Evolutionary conservation across 805 yeast species (phyloP).

Genomic region (Kodamaea sagamina): DNA sequence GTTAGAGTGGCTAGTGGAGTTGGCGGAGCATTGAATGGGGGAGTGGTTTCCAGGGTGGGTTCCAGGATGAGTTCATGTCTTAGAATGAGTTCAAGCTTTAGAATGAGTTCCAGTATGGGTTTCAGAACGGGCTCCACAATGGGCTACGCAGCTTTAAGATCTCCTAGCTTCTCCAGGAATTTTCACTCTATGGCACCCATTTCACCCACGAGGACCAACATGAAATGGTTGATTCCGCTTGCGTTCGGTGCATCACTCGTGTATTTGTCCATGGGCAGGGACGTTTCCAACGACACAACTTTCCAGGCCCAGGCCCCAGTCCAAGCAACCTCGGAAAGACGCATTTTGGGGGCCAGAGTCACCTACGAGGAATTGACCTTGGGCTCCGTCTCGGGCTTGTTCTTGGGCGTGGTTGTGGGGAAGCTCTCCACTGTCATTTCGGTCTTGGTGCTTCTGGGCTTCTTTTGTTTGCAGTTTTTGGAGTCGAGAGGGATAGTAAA

Average conservation of each 20-base stretch:
- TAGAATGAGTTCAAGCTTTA: too few relatives aligned
- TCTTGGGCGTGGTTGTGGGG: constrained; percentile 61
- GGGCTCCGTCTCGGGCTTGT: constrained; percentile 63
- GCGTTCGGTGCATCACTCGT: constrained; percentile 8
- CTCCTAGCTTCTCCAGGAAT: too few relatives aligned
- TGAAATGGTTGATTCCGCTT: background rate
- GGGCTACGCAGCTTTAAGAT: too few relatives aligned
- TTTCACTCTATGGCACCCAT: too few relatives aligned
- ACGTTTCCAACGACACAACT: constrained; percentile 16
- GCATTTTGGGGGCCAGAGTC: constrained; percentile 44
- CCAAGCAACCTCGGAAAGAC: constrained; percentile 14
- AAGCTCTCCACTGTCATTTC: constrained; percentile 58
- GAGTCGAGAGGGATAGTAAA: constrained; percentile 54
- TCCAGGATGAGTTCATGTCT: too few relatives aligned
- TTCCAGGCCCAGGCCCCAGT: constrained; percentile 8
- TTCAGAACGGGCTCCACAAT: too few relatives aligned
- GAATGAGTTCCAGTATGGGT: too few relatives aligned
- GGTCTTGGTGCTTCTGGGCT: constrained; percentile 45
- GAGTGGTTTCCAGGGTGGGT: too few relatives aligned
- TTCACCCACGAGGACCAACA: too few relatives aligned
- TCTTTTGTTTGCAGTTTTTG: constrained; percentile 52
- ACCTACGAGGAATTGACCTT: constrained; percentile 63
- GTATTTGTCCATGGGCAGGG: background rate
- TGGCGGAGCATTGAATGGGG: too few relatives aligned
- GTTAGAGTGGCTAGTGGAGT: too few relatives aligned